Percentiles rank a stretch among this genome's conserved stretches.
Evolutionary conservation across 306 rosid species (phyloP).

Genomic region (Mimosa bimucronata): DNA sequence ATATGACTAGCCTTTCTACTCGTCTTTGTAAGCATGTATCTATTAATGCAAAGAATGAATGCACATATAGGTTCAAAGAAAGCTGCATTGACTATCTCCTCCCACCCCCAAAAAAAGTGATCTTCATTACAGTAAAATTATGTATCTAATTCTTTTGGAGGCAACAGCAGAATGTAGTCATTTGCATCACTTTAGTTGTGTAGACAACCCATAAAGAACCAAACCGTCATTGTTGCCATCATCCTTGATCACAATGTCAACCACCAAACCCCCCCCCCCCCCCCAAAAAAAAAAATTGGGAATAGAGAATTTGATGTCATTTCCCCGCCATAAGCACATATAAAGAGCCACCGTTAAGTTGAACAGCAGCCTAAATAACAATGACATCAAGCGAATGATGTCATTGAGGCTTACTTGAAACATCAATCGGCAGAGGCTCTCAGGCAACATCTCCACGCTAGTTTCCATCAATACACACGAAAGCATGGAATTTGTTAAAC

Average conservation of each 20-base stretch:
- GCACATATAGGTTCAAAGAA: not conserved
- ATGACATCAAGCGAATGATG: not conserved
- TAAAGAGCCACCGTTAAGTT: not conserved
- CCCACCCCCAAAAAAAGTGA: not conserved
- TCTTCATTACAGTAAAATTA: constrained; percentile 6
- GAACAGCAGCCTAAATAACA: not conserved
- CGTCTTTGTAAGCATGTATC: not conserved
- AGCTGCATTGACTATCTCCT: not conserved
- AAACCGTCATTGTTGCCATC: not conserved
- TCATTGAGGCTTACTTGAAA: no score
- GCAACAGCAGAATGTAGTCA: not conserved
- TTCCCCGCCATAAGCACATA: not conserved
- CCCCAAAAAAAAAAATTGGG: not conserved
- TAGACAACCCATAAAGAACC: constrained; percentile 13
- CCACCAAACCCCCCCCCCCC: no score
- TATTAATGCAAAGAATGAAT: not conserved
- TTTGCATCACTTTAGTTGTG: constrained; percentile 17
- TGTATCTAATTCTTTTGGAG: not conserved
- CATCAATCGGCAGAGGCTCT: no score
- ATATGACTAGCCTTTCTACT: not conserved
- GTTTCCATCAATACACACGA: not conserved
- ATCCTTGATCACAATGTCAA: not conserved
- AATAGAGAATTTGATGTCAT: not conserved
- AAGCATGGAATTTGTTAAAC: constrained; percentile 6
- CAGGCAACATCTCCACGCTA: not conserved